Conservation (phyloP, 306 rosid species). For the Adenanthera pavonina region DNA sequence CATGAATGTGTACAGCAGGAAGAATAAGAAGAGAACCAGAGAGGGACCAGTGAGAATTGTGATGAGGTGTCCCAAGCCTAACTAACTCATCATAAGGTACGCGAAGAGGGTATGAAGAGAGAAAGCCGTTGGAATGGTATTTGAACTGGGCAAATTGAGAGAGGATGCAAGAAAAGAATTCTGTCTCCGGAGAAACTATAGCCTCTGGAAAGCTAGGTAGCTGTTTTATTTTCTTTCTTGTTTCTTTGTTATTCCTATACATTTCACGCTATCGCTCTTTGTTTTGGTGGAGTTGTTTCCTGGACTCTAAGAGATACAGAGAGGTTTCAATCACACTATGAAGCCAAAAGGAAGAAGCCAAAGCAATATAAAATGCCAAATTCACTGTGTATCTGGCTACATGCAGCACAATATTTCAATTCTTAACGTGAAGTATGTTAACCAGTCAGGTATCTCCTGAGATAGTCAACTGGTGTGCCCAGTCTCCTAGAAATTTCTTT, state of each 20-base stretch:
- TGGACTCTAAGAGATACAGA: neutral
- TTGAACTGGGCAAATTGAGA: no score
- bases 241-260: neutral
- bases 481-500: neutral
- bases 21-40: neutral
- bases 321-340: neutral
- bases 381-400: neutral
- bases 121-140: no score
- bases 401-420: neutral
- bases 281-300: neutral
- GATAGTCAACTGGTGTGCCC: neutral
- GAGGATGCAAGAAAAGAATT: no score
- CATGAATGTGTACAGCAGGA: neutral
- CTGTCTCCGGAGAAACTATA: no score
- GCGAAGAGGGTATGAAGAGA: no score
- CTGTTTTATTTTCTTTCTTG: neutral
- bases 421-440: neutral
- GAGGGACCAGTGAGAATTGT: neutral
- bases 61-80: neutral
- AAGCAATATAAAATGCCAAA: neutral
- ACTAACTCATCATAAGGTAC: no score
- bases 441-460: neutral
- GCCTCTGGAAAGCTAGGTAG: neutral
- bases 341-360: neutral
- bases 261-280: neutral